Conservation (phyloP, 2,329 filamentous ascomycete species). For the Fusarium lateritium region DNA sequence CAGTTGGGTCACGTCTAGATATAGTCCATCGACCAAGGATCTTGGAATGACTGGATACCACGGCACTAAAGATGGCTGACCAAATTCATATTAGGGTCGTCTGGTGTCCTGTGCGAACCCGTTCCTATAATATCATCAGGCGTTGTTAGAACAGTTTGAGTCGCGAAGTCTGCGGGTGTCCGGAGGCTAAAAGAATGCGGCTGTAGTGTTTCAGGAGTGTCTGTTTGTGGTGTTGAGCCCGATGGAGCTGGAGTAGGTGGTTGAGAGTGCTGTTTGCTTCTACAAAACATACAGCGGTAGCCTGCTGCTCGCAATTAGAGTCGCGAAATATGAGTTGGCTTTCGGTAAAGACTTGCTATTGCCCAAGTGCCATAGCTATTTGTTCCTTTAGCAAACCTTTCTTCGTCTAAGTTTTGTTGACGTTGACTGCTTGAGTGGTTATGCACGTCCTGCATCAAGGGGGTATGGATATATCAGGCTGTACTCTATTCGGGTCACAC, state of each 20-base stretch:
- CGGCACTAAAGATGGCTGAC: constrained; percentile 10
- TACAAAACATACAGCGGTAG: background rate
- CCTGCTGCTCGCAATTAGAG: background rate
- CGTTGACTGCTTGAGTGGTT: background rate
- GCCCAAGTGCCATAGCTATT: background rate
- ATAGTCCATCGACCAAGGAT: constrained; percentile 7
- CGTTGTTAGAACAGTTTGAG: constrained; percentile 10
- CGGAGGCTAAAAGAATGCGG: constrained; percentile 18
- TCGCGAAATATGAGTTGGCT: too few relatives aligned
- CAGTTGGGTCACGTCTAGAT: constrained; percentile 8
- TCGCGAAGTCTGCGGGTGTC: constrained; percentile 31
- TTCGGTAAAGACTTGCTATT: background rate
- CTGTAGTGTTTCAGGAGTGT: constrained; percentile 7
- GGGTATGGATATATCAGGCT: background rate
- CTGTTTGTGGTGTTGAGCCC: constrained; percentile 20
- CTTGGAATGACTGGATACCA: background rate
- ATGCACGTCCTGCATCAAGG: background rate
- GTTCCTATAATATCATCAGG: constrained; percentile 19
- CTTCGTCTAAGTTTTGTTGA: background rate
- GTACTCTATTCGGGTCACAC: background rate
- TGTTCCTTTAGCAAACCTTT: too few relatives aligned
- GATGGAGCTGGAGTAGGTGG: background rate
- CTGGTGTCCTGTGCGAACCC: constrained; percentile 13
- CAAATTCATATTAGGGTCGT: background rate
- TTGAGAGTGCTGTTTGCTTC: background rate